Base-by-base conservation (phyloP, 495 filamentous ascomycete genomes). In the Clavariopsis aquatica region DNA sequence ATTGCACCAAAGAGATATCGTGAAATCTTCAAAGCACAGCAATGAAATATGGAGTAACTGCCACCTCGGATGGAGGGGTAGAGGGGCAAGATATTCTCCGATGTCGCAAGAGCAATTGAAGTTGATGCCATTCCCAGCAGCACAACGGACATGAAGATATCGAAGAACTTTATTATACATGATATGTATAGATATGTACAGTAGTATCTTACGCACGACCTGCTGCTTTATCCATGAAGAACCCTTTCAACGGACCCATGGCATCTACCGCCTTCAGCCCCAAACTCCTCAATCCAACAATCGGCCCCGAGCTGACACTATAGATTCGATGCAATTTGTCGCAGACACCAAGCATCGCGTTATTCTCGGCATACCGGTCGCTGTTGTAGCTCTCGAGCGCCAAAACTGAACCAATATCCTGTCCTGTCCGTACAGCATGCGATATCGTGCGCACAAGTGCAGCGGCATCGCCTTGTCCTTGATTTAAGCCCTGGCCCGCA, bases 301-400 rank as follows among this genome's bases (percentile, higher is more conserved):
- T 75, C 10, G 92, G 92, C 1, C 87, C 87, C 57, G 81, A 85
- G 9, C 84, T 85, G 2, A 89, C 84, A 36, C 85, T 86, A 72
- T 96, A 99, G 47, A 99, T 76, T 81, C 94, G 96, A 73, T 97
- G 91, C 70, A 99, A 76, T 76, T 96, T 89, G 78, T 99, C 95
- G 38, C 91, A 90, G 20, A 93, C 89, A 10, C 91, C 94, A 0
- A 96, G 79, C 70, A 99, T 80, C 57, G 93, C 81, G 55, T 96
- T 87, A 76, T 98, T 98, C 29, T 84, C 80, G 13, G 85, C 82
- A 70, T 90, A 99, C 27, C 92, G 83, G 65, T 92, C 90, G 0
- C 81, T 79, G 58, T 85, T 84, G 71, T 98, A 98, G 0, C 81
- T 74, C 65, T 96, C 92, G 1, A 98, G 80, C 1, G 85, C 84